Base-by-base conservation (phyloP, 1,284 basidiomycete genomes). In the Cutaneotrichosporon mucoides region DNA sequence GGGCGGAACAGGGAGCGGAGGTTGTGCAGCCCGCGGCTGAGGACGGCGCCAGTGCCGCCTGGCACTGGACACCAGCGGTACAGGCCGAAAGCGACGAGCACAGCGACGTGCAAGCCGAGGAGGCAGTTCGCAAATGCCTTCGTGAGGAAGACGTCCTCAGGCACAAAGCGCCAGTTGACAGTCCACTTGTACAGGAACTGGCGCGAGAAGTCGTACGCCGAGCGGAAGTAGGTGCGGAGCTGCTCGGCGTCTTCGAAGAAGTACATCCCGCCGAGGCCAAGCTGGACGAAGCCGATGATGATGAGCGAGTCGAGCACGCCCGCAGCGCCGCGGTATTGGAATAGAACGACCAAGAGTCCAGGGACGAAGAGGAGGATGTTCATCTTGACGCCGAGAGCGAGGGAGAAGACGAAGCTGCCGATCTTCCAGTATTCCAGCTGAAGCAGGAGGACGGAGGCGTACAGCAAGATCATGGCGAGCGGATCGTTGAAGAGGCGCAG, bases 181-280 rank as follows among this genome's bases (percentile, higher is more conserved):
- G 95, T 98, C 95, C 95, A 99, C 73, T 90, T 86, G 79, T 90
- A 96, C 41, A 96, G 79, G 79, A 99, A 99, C 11, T 86, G 83
- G 12, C 96, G 86, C 1, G 86, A 86, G 58, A 99, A 82, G 73
- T 99, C 87, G 74, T 96, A 99, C 1, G 96, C 88, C 8, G 84
- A 83, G 10, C 76, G 78, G 43, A 92, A 69, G 78, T 99, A 99
- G 13, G 85, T 80, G n/a, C 53, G 37, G 13, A 64, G 59, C 35
- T 64, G 50, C 2, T 55, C 47, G 33, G 54, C 47, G 12, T 46
- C 11, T 5, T 64, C 59, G 38, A 81, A 73, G 43, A 96, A 80
- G 80, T 95, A 96, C 1, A 88, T 86, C 1, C 80, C 71, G 0
- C 88, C 90, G 45, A 96, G 77, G 35, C 86, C 61, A 5, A 83